These are phyloP conservation scores for Testicularia cyperi DNA, from an alignment of 1,284 basidiomycete species.

Conservation along the genomic window DNA sequence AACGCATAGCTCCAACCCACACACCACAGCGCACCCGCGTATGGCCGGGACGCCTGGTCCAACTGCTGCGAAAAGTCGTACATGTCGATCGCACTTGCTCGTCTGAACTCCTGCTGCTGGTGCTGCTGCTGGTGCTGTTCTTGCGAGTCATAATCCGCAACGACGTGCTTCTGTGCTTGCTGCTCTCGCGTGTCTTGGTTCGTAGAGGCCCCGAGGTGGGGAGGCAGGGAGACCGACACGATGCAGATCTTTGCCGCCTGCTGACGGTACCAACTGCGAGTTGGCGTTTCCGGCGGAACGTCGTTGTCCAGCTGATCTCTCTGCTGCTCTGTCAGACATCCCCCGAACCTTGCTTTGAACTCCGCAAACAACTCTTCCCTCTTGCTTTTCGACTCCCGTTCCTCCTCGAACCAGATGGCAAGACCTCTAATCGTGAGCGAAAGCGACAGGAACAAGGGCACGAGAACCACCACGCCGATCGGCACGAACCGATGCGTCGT, in stretches of 20 bases:
- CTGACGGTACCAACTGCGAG: slow-evolving; percentile 17
- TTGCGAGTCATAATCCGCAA: too few species aligned
- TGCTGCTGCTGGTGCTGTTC: too few species aligned
- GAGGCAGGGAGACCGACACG: too few species aligned
- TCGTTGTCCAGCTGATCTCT: slow-evolving; percentile 3
- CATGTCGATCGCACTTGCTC: too few species aligned
- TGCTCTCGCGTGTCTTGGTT: not conserved
- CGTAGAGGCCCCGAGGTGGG: not conserved
- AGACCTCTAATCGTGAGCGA: slow-evolving; percentile 49
- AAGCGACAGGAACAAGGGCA: slow-evolving; percentile 47
- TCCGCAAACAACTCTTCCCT: too few species aligned
- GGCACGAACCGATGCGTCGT: slow-evolving; percentile 47
- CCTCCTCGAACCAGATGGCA: slow-evolving; percentile 18
- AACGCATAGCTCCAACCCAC: too few species aligned
- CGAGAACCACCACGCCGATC: slow-evolving; percentile 42
- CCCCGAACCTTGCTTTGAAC: too few species aligned
- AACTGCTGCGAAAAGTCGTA: too few species aligned
- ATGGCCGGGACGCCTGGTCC: too few species aligned
- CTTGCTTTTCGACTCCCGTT: slow-evolving; percentile 13
- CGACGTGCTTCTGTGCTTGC: too few species aligned
- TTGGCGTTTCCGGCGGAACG: slow-evolving; percentile 17
- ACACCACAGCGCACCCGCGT: too few species aligned
- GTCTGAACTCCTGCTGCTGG: too few species aligned
- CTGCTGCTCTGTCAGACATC: not conserved
- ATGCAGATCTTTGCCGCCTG: slow-evolving; percentile 3